These are phyloP conservation scores for Corymbia calophylla DNA, from an alignment of 441 rosid species.

Conservation along the genomic window DNA sequence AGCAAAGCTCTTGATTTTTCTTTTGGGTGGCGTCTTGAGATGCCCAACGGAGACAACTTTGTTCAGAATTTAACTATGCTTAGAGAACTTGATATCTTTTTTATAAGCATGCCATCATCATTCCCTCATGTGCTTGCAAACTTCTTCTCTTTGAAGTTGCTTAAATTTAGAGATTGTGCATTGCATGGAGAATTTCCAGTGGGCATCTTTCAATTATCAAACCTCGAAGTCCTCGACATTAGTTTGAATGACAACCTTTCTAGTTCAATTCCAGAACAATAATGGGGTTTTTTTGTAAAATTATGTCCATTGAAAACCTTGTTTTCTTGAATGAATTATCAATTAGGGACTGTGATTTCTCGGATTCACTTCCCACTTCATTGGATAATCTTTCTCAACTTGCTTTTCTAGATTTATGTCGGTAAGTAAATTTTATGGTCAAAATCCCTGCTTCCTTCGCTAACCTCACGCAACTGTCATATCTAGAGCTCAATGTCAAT, in stretches of 20 bases:
- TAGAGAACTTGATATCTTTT: not conserved
- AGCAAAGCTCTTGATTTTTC: not conserved
- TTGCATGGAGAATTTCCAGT: slow-evolving; percentile 12
- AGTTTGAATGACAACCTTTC: not conserved
- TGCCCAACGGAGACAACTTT: not conserved
- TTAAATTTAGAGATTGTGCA: not conserved
- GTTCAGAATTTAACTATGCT: slow-evolving; percentile 8
- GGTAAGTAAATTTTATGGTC: no score
- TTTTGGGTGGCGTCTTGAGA: not conserved
- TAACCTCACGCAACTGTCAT: no score
- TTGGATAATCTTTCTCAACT: no score
- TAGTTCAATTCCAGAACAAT: not conserved
- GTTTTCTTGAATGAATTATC: no score
- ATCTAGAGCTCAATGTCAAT: no score
- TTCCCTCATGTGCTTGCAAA: not conserved
- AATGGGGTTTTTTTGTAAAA: not conserved
- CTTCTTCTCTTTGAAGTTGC: not conserved
- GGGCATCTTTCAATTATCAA: slow-evolving; percentile 9
- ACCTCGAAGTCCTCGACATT: not conserved
- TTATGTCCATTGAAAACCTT: no score
- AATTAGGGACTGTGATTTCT: no score
- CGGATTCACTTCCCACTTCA: no score
- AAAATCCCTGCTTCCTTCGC: no score
- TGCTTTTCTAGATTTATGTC: no score
- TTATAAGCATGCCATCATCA: not conserved